phyloP scores from a whole-genome alignment of 108 stramenopile species.

The Pelagomonas calceolata region DNA sequence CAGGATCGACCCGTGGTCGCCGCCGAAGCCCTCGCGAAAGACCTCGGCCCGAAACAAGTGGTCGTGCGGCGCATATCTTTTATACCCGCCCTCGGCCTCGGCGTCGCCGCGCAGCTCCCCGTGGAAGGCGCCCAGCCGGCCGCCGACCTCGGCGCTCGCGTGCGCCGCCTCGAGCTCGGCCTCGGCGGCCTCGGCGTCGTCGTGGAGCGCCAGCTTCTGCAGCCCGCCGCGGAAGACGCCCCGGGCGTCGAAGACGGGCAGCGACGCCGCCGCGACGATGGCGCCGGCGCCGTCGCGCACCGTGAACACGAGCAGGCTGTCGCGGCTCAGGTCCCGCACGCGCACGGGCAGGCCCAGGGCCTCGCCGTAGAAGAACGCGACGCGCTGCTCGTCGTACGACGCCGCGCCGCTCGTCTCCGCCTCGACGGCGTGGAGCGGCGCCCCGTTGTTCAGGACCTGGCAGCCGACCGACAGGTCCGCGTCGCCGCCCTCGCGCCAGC shows the following conservation, averaged over 20 bases:
- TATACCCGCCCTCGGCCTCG: not conserved
- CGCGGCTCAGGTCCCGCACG: conserved; percentile 16
- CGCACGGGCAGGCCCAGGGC: conserved; percentile 16
- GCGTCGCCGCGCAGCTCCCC: not conserved
- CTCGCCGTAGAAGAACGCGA: conserved; percentile 1
- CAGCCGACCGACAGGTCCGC: not conserved
- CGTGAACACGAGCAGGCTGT: conserved; percentile 20
- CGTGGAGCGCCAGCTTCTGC: not conserved
- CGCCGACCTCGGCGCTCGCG: not conserved
- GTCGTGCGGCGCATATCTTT: not conserved
- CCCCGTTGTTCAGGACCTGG: not conserved
- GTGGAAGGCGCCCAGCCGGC: not conserved
- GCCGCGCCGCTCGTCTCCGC: not conserved
- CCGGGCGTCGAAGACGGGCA: conserved; percentile 12
- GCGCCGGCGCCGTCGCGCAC: not conserved
- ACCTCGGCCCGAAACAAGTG: not conserved
- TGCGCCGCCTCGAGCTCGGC: not conserved
- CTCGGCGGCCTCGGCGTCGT: not conserved
- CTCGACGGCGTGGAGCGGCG: not conserved
- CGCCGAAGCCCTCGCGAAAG: not conserved
- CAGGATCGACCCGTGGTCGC: not conserved
- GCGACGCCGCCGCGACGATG: conserved; percentile 2
- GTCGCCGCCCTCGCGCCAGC: not conserved
- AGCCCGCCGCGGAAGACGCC: conserved; percentile 8
- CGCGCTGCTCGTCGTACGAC: not conserved